Conservation (phyloP, 306 rosid species). For the Medicago arabica region DNA sequence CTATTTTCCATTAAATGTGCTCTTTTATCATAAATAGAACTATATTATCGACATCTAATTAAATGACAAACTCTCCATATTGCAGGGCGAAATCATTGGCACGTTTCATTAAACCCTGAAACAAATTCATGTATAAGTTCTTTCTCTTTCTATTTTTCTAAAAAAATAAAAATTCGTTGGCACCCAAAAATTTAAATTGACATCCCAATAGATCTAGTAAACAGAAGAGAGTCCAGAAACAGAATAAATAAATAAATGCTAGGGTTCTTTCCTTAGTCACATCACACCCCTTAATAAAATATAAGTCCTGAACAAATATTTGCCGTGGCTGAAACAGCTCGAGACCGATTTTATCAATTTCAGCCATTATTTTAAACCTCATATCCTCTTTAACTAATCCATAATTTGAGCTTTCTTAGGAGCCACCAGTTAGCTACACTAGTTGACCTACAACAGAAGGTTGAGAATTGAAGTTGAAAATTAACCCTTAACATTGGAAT, state of each 20-base stretch:
- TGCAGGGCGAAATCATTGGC: slow-evolving; percentile 22
- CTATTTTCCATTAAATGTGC: slow-evolving; percentile 15
- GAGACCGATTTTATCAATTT: slow-evolving; percentile 1
- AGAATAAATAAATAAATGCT: slow-evolving; percentile 8
- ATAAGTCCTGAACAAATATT: not conserved
- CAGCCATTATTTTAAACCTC: slow-evolving; percentile 3
- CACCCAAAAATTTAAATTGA: slow-evolving; percentile 19
- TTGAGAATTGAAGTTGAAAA: slow-evolving; percentile 5
- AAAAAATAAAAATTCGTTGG: not conserved
- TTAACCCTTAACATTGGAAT: not conserved
- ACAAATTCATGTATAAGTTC: not conserved
- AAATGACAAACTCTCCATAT: slow-evolving; percentile 1
- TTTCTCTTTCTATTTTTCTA: not conserved
- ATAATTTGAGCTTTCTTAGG: slow-evolving; percentile 8
- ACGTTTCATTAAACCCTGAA: slow-evolving; percentile 2
- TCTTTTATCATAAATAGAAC: slow-evolving; percentile 10
- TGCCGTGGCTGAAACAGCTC: not conserved
- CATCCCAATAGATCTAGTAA: slow-evolving; percentile 20
- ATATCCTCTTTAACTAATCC: slow-evolving; percentile 2
- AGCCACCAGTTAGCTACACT: slow-evolving; percentile 10
- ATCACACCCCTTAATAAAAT: not conserved
- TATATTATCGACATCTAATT: slow-evolving; percentile 8
- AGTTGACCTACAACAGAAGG: slow-evolving; percentile 6
- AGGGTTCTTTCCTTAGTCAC: not conserved
- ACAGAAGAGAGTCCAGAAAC: slow-evolving; percentile 3